Evolutionary conservation across 208 protist genomes (phyloP), one percentile per base, ranked within the genome.

Genomic region (Wallacemonas sp.): DNA sequence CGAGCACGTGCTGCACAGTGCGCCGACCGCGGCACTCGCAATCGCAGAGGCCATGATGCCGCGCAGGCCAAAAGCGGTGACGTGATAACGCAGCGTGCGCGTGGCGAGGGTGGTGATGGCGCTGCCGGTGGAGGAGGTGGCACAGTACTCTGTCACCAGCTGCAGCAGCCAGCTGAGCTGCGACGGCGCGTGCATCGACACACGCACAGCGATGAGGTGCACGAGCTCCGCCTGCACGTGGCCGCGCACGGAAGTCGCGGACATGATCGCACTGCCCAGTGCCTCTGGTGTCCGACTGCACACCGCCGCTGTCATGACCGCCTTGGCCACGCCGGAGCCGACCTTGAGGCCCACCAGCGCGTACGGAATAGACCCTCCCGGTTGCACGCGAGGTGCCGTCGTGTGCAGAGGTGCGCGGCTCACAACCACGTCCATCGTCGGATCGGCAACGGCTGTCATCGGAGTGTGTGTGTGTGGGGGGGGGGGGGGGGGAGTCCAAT

Each of bases 171-270:
- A 80, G 44, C 61, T 46, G 54, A 86, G 42, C 12, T 65, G 50
- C 20, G 64, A 38, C 2, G 80, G 84, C 1, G 74, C 61, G 33
- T 41, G 64, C 32, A 82, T 28, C 0, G 77, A 73, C 5, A 85
- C 44, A 4, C 74, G 76, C 11, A 86, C 68, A 8, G 79, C 69
- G 28, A 90, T 29, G 33, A 77, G 63, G 16, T 78, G 72, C 25
- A 83, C 57, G 1, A 73, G 69, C 67, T 89, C 81, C 16, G 61
- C 59, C 57, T 88, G 86, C n/a, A 85, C 77, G 41, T 75, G 72
- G 14, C 74, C 59, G 29, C 74, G 74, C 18, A 91, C 45, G 3
- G 79, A 67, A 8, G 77, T 74, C 4, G 78, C 79, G 3, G 79
- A 79, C 31, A 79, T 64, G 20, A 88, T 39, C 2, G 73, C 67